Conservation (phyloP, 345 rosid species). For the Geranium brycei region DNA sequence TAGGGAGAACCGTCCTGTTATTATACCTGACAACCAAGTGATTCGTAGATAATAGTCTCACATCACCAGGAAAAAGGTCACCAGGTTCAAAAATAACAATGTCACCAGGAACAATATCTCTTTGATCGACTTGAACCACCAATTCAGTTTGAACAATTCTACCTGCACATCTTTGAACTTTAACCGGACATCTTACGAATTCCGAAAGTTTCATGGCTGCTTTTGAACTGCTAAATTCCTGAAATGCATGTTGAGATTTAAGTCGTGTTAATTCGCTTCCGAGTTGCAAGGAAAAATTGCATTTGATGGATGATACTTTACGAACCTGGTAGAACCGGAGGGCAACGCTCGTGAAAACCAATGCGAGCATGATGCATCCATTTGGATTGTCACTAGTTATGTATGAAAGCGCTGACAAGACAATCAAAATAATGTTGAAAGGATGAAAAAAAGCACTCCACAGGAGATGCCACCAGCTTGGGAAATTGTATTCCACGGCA, state of each 20-base stretch:
- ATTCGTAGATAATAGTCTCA: constrained; percentile 50
- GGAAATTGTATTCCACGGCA: constrained; percentile 34
- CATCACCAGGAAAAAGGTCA: constrained; percentile 64
- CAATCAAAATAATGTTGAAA: constrained; percentile 51
- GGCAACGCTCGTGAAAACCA: constrained; percentile 51
- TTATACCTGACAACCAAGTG: constrained; percentile 52
- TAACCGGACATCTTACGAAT: constrained; percentile 42
- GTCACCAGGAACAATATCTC: constrained; percentile 64
- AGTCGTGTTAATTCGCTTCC: background rate
- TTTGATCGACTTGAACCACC: constrained; percentile 54
- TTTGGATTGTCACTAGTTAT: constrained; percentile 49
- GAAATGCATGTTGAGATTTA: background rate
- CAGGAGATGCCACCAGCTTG: constrained; percentile 51
- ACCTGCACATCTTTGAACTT: constrained; percentile 71
- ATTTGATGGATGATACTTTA: constrained; percentile 1
- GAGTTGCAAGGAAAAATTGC: background rate
- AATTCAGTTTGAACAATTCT: constrained; percentile 54
- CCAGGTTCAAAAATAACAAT: constrained; percentile 58
- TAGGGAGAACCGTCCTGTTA: background rate
- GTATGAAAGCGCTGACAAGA: constrained; percentile 48
- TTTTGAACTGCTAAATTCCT: constrained; percentile 62
- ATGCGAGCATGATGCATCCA: constrained; percentile 50
- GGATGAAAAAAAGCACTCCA: constrained; percentile 67
- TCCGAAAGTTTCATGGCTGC: constrained; percentile 68
- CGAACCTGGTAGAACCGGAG: constrained; percentile 53